Percentiles rank a stretch among this genome's conserved stretches.
Evolutionary conservation across 2,329 filamentous ascomycete genomes (phyloP).

Genomic region (Metarhizium brunneum): DNA sequence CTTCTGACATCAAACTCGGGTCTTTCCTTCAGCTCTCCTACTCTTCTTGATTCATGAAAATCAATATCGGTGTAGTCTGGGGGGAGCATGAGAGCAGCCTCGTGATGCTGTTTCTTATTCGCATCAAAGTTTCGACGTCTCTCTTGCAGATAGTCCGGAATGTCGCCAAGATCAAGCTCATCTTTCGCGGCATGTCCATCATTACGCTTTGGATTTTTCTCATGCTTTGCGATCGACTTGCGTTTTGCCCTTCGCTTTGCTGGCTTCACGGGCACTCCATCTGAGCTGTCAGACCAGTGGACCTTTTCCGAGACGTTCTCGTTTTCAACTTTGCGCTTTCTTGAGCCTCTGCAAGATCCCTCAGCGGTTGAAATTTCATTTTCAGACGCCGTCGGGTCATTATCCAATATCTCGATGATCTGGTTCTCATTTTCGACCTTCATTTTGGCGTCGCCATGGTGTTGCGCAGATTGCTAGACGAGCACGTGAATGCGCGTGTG

Average conservation of each 20-base stretch:
- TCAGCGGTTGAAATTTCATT: constrained; percentile 7
- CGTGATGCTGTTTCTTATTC: constrained; percentile 47
- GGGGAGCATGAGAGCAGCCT: constrained; percentile 64
- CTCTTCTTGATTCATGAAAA: constrained; percentile 43
- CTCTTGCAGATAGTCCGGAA: constrained; percentile 65
- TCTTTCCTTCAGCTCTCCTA: constrained; percentile 46
- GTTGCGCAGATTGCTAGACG: not conserved
- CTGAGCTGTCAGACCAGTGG: constrained; percentile 50
- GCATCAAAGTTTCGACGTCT: constrained; percentile 63
- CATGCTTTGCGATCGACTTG: constrained; percentile 19
- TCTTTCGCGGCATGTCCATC: constrained; percentile 29
- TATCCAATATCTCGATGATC: constrained; percentile 18
- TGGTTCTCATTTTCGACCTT: constrained; percentile 1
- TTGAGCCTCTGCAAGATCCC: constrained; percentile 5
- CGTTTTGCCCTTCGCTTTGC: constrained; percentile 26
- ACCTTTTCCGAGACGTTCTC: constrained; percentile 32
- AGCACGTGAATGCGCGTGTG: not conserved
- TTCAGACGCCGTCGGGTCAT: constrained; percentile 14
- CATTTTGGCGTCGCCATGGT: constrained; percentile 6
- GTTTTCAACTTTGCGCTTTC: constrained; percentile 28
- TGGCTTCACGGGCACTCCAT: constrained; percentile 47
- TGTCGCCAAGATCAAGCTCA: constrained; percentile 40
- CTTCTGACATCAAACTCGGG: constrained; percentile 53
- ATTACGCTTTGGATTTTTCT: constrained; percentile 17
- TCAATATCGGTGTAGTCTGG: constrained; percentile 68